phyloP scores from a whole-genome alignment of 2,329 filamentous ascomycete genomes.

The Colletotrichum gloeosporioides region DNA sequence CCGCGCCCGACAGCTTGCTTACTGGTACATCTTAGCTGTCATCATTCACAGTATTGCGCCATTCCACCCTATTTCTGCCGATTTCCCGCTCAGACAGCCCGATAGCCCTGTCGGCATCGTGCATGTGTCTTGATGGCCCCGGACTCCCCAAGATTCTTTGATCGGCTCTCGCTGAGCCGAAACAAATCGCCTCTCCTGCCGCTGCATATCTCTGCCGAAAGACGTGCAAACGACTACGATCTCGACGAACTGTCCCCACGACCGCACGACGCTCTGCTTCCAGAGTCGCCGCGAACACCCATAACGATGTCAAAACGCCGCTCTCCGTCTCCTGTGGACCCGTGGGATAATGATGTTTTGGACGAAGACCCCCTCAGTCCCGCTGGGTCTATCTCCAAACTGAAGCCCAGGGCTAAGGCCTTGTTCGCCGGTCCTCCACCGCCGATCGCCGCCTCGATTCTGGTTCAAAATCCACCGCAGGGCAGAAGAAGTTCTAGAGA shows the following conservation, averaged over 20 bases:
- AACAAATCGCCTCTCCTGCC: constrained; percentile 29
- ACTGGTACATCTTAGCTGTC: background rate
- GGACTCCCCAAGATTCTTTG: constrained; percentile 19
- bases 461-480: constrained; percentile 30
- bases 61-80: background rate
- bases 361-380: constrained; percentile 24
- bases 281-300: constrained; percentile 26
- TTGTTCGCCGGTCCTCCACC: constrained; percentile 57
- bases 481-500: background rate
- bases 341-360: background rate
- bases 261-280: constrained; percentile 31
- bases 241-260: constrained; percentile 45
- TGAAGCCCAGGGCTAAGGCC: constrained; percentile 32
- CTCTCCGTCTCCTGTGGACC: constrained; percentile 5
- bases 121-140: constrained; percentile 15
- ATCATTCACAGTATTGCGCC: background rate
- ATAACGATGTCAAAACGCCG: constrained; percentile 6
- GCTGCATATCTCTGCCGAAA: constrained; percentile 27
- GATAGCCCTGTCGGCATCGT: background rate
- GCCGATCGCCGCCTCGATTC: constrained; percentile 51
- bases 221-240: constrained; percentile 37
- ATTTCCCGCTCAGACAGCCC: background rate
- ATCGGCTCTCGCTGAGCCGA: constrained; percentile 20
- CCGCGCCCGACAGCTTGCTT: background rate
- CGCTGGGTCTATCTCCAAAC: constrained; percentile 35